Conservation (phyloP, 352 stramenopile genomes). For the Aphanomyces astaci region DNA sequence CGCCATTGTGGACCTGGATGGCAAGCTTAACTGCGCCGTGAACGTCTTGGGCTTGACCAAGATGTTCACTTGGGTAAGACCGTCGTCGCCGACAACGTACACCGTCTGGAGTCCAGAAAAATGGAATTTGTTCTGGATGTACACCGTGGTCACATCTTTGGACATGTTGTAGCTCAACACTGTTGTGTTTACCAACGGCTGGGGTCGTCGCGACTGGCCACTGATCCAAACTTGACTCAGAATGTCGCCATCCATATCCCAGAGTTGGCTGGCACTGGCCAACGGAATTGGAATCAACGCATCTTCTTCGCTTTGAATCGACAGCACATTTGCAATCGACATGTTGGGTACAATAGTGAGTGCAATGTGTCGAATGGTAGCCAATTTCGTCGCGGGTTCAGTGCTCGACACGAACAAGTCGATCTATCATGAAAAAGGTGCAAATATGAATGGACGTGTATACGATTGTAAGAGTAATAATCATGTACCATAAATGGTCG, state of each 20-base stretch:
- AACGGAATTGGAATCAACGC: not conserved
- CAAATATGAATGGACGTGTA: too few relatives aligned
- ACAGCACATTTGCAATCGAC: not conserved
- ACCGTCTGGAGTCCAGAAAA: not conserved
- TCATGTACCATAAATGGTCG: not conserved
- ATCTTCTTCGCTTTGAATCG: not conserved
- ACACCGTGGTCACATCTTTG: not conserved
- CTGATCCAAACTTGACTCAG: not conserved
- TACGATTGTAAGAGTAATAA: too few relatives aligned
- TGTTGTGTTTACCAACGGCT: not conserved
- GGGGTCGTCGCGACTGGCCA: not conserved
- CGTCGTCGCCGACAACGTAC: not conserved
- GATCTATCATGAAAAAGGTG: too few relatives aligned
- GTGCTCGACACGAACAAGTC: not conserved
- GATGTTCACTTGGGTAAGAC: not conserved
- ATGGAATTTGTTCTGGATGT: not conserved
- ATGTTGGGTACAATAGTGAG: not conserved
- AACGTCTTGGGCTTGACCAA: not conserved
- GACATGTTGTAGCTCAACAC: not conserved
- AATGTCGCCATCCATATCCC: not conserved
- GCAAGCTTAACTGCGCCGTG: not conserved
- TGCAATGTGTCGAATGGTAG: not conserved
- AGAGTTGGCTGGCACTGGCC: not conserved
- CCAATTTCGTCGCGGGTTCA: not conserved
- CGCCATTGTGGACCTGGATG: not conserved